Conservation (phyloP, 2,329 filamentous ascomycete genomes). For the Arachnopeziza araneosa region DNA sequence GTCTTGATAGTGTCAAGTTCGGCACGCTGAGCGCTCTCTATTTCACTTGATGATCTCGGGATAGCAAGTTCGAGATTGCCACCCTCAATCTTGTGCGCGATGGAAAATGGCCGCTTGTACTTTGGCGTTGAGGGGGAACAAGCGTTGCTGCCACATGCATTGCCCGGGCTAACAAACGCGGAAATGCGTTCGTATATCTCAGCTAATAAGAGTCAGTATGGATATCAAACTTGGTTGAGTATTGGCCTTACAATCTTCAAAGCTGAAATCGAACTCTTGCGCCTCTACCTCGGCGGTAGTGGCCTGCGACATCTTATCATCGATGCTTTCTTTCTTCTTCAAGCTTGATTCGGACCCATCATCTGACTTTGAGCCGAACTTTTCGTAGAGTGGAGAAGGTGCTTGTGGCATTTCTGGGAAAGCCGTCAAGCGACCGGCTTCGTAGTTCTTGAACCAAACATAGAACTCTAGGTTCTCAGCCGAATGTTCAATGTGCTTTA, state of each 20-base stretch:
- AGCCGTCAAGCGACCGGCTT: slow-evolving; percentile 25
- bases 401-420: slow-evolving; percentile 11
- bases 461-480: slow-evolving; percentile 46
- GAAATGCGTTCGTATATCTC: slow-evolving; percentile 14
- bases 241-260: slow-evolving; percentile 10
- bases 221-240: not conserved
- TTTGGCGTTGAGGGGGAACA: slow-evolving; percentile 6
- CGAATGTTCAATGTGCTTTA: slow-evolving; percentile 45
- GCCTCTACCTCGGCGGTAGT: slow-evolving; percentile 2
- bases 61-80: not conserved
- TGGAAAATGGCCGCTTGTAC: slow-evolving; percentile 13
- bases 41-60: slow-evolving; percentile 7
- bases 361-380: not conserved
- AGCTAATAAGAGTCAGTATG: slow-evolving; percentile 8
- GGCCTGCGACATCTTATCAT: slow-evolving; percentile 5
- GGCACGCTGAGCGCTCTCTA: slow-evolving; percentile 8
- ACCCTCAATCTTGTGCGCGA: slow-evolving; percentile 4
- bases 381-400: slow-evolving; percentile 7
- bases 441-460: slow-evolving; percentile 43
- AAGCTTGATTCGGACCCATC: not conserved
- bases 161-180: slow-evolving; percentile 7
- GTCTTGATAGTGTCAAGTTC: slow-evolving; percentile 38
- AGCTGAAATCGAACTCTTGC: slow-evolving; percentile 5
- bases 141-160: slow-evolving; percentile 7
- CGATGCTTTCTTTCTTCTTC: not conserved